Evolutionary conservation across 345 rosid genomes (phyloP).

Genomic region (Anastatica hierochuntica): DNA sequence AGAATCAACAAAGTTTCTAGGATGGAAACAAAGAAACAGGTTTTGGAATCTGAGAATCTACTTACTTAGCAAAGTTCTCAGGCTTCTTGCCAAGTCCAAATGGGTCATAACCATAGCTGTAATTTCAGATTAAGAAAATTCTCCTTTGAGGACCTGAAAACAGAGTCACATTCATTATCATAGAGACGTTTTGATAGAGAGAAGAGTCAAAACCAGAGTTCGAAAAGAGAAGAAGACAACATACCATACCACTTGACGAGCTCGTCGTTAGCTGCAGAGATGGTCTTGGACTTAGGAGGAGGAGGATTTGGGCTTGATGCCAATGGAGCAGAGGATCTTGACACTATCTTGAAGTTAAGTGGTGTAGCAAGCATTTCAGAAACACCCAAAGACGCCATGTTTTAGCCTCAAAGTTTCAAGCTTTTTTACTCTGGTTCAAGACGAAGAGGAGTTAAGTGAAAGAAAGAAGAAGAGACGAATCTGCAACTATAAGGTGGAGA

Average conservation of each 20-base stretch:
- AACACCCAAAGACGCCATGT: conserved; percentile 65
- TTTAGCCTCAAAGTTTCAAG: conserved; percentile 9
- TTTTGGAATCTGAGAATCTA: neutral
- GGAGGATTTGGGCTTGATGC: conserved; percentile 52
- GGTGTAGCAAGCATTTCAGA: conserved; percentile 77
- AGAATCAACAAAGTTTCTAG: too few species aligned
- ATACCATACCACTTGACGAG: conserved; percentile 98
- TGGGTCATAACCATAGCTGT: conserved; percentile 95
- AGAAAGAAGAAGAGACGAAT: conserved; percentile 14
- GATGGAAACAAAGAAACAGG: neutral
- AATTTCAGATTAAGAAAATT: conserved; percentile 53
- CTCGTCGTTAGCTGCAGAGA: conserved; percentile 51
- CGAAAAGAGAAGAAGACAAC: conserved; percentile 18
- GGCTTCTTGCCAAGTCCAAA: conserved; percentile 96
- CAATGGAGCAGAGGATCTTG: conserved; percentile 44
- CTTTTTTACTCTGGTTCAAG: conserved; percentile 7
- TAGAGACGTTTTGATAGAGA: too few species aligned
- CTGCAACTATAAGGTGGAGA: conserved; percentile 42
- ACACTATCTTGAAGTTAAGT: conserved; percentile 44
- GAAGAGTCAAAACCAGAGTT: neutral
- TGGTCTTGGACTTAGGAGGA: conserved; percentile 48
- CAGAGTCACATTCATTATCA: conserved; percentile 3
- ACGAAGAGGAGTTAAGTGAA: conserved; percentile 14
- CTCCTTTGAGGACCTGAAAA: conserved; percentile 90
- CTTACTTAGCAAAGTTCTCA: conserved; percentile 80